Evolutionary conservation across 2,329 filamentous ascomycete species (phyloP).

Genomic region (Lachnellula arida): DNA sequence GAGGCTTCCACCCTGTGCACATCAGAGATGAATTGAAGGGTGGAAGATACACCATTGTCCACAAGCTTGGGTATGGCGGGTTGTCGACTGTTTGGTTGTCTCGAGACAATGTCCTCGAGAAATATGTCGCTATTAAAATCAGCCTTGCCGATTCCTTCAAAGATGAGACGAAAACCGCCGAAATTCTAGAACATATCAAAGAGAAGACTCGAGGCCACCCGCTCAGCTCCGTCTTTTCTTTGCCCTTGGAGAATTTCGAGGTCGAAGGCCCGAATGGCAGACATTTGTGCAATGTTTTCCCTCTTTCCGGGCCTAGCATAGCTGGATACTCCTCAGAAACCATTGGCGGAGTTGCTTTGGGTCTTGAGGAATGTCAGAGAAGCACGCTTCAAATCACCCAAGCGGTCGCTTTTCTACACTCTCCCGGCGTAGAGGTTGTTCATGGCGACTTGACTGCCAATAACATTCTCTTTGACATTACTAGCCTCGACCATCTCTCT

Average conservation of each 20-base stretch:
- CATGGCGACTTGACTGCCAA: conserved; percentile 7
- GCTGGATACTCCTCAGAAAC: not conserved
- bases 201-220: not conserved
- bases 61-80: conserved; percentile 43
- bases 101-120: conserved; percentile 19
- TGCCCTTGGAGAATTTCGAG: not conserved
- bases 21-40: conserved; percentile 38
- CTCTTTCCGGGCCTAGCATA: conserved; percentile 16
- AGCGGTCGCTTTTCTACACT: not conserved
- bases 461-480: conserved; percentile 5
- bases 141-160: conserved; percentile 3
- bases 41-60: conserved; percentile 38
- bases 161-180: not conserved
- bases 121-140: conserved; percentile 17
- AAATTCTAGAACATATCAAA: not conserved
- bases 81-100: conserved; percentile 44
- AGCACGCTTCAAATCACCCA: not conserved
- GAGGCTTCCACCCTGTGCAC: conserved; percentile 40
- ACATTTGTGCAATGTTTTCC: conserved; percentile 39
- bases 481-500: not conserved
- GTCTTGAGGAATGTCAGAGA: not conserved
- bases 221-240: not conserved
- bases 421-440: not conserved
- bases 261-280: conserved; percentile 38
- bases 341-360: not conserved